phyloP scores from a whole-genome alignment of 768 basidiomycete genomes.

The Leccinellum rugosiceps region DNA sequence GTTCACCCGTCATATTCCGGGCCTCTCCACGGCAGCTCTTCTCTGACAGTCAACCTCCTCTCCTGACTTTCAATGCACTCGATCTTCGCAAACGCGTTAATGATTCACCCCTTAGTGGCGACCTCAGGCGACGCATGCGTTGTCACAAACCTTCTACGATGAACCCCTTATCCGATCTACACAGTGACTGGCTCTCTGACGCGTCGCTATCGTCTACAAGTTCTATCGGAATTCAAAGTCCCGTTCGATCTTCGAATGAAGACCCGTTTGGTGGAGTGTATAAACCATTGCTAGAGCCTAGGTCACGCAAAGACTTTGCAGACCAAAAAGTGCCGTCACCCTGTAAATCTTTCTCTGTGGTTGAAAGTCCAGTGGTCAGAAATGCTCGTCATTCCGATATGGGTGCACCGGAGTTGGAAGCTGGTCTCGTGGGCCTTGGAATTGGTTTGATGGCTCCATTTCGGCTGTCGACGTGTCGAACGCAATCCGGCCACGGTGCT shows the following conservation, averaged over 20 bases:
- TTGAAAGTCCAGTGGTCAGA: constrained; percentile 52
- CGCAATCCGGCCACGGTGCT: constrained; percentile 13
- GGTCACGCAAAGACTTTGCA: constrained; percentile 2
- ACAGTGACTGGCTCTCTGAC: constrained; percentile 31
- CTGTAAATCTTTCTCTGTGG: constrained; percentile 25
- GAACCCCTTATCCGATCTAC: constrained; percentile 25
- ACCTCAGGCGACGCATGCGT: constrained; percentile 28
- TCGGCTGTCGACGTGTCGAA: constrained; percentile 40
- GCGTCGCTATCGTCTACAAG: constrained; percentile 25
- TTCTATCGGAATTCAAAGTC: constrained; percentile 21
- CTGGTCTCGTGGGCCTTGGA: constrained; percentile 37
- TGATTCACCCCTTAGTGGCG: constrained; percentile 46
- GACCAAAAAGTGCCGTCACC: constrained; percentile 17
- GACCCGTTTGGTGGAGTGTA: constrained; percentile 44
- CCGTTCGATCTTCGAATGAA: constrained; percentile 29
- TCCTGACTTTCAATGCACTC: constrained; percentile 29
- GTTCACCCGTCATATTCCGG: constrained; percentile 39
- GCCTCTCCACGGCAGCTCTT: constrained; percentile 42
- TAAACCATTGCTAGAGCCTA: constrained; percentile 13
- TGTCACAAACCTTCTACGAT: constrained; percentile 28
- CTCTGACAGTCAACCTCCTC: constrained; percentile 33
- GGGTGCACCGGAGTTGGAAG: constrained; percentile 30
- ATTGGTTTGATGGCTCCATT: constrained; percentile 54
- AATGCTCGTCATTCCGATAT: constrained; percentile 23
- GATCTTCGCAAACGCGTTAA: constrained; percentile 37